phyloP scores from a whole-genome alignment of 1,139 yeast species.

The Kodamaea fungicola region DNA sequence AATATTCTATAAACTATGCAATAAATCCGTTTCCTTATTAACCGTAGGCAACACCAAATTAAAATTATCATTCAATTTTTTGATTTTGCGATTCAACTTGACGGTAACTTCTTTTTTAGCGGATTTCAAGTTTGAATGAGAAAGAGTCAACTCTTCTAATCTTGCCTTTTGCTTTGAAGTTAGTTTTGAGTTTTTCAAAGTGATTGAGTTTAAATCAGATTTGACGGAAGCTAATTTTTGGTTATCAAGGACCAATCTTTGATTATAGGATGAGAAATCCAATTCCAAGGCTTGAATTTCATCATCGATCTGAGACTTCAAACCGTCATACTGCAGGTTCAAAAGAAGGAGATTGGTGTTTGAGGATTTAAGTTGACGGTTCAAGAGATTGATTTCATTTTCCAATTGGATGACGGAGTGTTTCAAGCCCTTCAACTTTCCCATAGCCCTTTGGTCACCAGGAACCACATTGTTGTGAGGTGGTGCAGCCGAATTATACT shows the following conservation, averaged over 20 bases:
- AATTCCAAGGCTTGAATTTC: constrained; percentile 24
- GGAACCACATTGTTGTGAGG: neutral
- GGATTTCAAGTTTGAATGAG: constrained; percentile 27
- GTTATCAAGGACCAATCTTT: constrained; percentile 21
- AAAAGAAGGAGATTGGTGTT: constrained; percentile 15
- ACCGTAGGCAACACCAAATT: constrained; percentile 38
- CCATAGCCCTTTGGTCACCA: constrained; percentile 29
- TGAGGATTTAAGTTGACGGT: constrained; percentile 18
- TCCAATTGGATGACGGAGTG: constrained; percentile 42
- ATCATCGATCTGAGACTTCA: constrained; percentile 18
- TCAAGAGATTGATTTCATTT: constrained; percentile 29
- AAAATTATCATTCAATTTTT: constrained; percentile 34
- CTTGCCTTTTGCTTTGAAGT: constrained; percentile 21
- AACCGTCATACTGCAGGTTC: constrained; percentile 16
- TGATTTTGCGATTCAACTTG: constrained; percentile 28
- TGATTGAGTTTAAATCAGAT: constrained; percentile 19
- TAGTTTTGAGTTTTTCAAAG: constrained; percentile 27
- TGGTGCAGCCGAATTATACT: constrained; percentile 17
- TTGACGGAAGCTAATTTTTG: constrained; percentile 21
- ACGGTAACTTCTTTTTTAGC: constrained; percentile 27
- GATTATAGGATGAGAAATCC: constrained; percentile 24
- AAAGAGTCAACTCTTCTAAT: constrained; percentile 24
- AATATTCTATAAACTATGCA: constrained; percentile 2
- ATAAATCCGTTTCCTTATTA: constrained; percentile 15
- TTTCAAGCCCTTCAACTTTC: constrained; percentile 42